Conservation (phyloP, 192 early-diverging fungal species). For the Coemansia sp. region DNA sequence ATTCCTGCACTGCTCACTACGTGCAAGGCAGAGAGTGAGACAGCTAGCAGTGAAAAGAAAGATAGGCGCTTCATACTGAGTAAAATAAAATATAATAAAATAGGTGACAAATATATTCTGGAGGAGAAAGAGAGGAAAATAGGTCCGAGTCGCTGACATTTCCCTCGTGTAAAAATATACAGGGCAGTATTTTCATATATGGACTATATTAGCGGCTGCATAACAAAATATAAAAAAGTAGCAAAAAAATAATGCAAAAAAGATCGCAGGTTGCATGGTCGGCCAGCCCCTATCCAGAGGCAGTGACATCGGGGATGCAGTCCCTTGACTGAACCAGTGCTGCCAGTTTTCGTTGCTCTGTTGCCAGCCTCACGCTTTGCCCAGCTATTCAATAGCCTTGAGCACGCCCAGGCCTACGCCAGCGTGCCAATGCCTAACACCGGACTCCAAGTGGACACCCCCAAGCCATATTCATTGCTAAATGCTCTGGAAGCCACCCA, state of each 20-base stretch:
- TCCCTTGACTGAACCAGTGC: conserved; percentile 39
- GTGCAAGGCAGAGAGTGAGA: neutral
- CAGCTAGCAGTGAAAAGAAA: neutral
- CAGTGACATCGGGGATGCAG: conserved; percentile 28
- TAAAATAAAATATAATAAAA: neutral
- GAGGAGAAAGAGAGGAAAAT: neutral
- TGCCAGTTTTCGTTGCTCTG: conserved; percentile 51
- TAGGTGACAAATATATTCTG: neutral
- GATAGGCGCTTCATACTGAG: neutral
- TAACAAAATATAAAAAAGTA: neutral
- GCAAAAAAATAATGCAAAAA: neutral
- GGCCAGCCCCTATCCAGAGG: conserved; percentile 27
- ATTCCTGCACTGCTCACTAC: neutral
- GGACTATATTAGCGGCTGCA: neutral
- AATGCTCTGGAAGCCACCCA: conserved; percentile 17
- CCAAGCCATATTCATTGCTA: conserved; percentile 1
- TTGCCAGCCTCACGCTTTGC: conserved; percentile 47
- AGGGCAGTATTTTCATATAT: neutral
- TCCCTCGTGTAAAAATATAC: neutral
- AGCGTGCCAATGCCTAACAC: conserved; percentile 32
- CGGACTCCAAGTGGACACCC: conserved; percentile 35
- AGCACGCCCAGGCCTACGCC: conserved; percentile 40
- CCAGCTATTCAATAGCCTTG: conserved; percentile 37
- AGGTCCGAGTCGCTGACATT: neutral
- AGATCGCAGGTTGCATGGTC: conserved; percentile 21